These are phyloP conservation scores for Cutaneotrichosporon sp. DNA, from an alignment of 1,284 basidiomycete species.

Conservation along the genomic window DNA sequence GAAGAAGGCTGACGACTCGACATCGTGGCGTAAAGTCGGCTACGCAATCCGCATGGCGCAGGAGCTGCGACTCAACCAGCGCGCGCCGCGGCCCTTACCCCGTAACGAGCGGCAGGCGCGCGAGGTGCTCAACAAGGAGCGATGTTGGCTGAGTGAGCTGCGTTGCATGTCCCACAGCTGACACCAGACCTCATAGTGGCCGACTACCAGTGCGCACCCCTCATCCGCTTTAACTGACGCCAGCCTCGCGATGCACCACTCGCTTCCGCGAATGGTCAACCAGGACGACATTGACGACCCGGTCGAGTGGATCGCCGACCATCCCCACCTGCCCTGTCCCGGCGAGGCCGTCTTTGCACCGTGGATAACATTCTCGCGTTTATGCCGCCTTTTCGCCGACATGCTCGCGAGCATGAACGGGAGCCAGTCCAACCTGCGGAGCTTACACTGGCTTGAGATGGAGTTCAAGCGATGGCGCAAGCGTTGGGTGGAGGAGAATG, in stretches of 20 bases:
- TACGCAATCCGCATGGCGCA: conserved; percentile 44
- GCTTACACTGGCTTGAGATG: conserved; percentile 27
- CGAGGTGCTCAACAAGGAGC: conserved; percentile 28
- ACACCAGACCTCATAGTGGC: conserved; percentile 25
- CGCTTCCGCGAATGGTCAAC: conserved; percentile 26
- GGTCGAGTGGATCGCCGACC: conserved; percentile 29
- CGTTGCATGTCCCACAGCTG: neutral
- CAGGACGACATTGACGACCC: conserved; percentile 26
- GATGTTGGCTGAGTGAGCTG: conserved; percentile 30
- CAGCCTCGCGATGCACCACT: conserved; percentile 28
- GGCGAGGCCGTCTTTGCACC: conserved; percentile 34
- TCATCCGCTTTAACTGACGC: neutral
- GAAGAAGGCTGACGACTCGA: conserved; percentile 45
- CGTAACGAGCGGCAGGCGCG: conserved; percentile 27
- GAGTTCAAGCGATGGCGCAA: conserved; percentile 28
- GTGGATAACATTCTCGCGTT: conserved; percentile 25
- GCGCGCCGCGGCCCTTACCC: conserved; percentile 30
- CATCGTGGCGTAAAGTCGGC: conserved; percentile 40
- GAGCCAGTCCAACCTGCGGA: conserved; percentile 23
- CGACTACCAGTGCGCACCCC: conserved; percentile 24
- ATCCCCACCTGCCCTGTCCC: conserved; percentile 27
- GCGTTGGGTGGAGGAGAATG: conserved; percentile 26
- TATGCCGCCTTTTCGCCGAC: conserved; percentile 26
- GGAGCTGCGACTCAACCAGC: conserved; percentile 40
- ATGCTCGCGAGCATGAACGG: conserved; percentile 28